These are phyloP conservation scores for Paracoccidioides brasiliensis DNA, from an alignment of 2,329 filamentous ascomycete species.

Conservation along the genomic window DNA sequence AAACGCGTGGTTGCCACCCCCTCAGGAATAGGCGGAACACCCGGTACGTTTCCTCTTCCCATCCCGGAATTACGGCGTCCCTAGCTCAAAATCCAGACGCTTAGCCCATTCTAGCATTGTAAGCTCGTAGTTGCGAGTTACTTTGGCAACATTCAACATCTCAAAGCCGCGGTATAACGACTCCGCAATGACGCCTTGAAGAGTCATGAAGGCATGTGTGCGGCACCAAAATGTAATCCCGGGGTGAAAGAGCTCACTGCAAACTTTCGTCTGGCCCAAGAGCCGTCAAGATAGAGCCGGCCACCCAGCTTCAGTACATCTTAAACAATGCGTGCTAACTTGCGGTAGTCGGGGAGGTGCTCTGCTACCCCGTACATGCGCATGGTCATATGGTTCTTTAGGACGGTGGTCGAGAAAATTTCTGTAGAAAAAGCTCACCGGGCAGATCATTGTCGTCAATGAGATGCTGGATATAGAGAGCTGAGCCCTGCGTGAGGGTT, in stretches of 20 bases:
- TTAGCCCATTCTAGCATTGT: conserved; percentile 2
- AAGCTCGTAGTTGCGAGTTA: conserved; percentile 1
- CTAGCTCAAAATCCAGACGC: neutral
- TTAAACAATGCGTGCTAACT: conserved; percentile 7
- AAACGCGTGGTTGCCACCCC: neutral
- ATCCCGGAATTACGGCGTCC: too few relatives aligned
- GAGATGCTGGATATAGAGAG: neutral
- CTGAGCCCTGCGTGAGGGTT: neutral
- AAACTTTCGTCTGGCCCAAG: neutral
- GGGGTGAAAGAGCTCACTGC: neutral
- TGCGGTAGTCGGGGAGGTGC: conserved; percentile 10
- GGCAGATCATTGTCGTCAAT: neutral
- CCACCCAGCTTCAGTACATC: conserved; percentile 10
- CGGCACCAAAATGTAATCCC: neutral
- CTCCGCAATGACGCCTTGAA: neutral
- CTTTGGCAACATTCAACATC: neutral
- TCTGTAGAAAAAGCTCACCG: neutral
- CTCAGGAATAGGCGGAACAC: neutral
- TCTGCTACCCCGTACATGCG: conserved; percentile 1
- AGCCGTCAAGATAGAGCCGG: conserved; percentile 1
- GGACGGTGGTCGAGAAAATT: neutral
- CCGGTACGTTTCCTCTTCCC: neutral
- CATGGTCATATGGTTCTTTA: neutral
- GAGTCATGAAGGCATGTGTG: neutral
- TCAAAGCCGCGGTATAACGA: neutral